Conservation (phyloP, 164 flowering plant species). For the Brasenia schreberi region DNA sequence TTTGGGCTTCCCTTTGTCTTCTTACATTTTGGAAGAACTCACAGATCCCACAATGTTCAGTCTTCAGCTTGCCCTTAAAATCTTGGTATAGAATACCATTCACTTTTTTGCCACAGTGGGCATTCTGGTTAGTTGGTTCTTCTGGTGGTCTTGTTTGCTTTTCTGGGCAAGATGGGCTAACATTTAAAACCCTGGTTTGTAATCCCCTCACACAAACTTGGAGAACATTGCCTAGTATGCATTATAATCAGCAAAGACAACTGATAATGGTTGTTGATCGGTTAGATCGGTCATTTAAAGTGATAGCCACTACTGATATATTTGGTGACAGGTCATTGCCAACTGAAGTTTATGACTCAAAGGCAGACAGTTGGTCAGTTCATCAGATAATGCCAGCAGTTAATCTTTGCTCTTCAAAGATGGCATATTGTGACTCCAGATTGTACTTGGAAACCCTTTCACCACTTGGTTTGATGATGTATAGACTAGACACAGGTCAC, state of each 20-base stretch:
- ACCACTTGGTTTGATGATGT: constrained; percentile 91
- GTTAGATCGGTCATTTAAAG: constrained; percentile 51
- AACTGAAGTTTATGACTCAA: constrained; percentile 88
- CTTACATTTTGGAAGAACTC: constrained; percentile 77
- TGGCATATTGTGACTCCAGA: constrained; percentile 85
- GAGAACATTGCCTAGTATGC: constrained; percentile 79
- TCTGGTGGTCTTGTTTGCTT: constrained; percentile 87
- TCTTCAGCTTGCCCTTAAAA: constrained; percentile 86
- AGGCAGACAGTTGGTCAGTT: constrained; percentile 55
- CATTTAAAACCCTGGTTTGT: constrained; percentile 68
- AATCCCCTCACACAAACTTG: constrained; percentile 86
- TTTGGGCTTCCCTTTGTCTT: constrained; percentile 87
- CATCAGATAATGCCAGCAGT: constrained; percentile 90
- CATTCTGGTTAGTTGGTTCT: constrained; percentile 88
- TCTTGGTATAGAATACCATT: constrained; percentile 81
- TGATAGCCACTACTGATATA: constrained; percentile 84
- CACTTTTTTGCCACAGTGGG: constrained; percentile 73
- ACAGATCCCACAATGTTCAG: constrained; percentile 64
- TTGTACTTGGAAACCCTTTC: constrained; percentile 84
- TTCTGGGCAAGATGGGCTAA: constrained; percentile 70
- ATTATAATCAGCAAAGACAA: constrained; percentile 84
- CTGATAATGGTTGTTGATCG: constrained; percentile 78
- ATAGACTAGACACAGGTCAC: constrained; percentile 47
- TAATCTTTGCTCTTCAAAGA: constrained; percentile 88
- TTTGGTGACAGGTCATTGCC: constrained; percentile 79